Evolutionary conservation across 495 filamentous ascomycete genomes (phyloP), one percentile per base, ranked within the genome.

Genomic region (Cryomyces minteri): DNA sequence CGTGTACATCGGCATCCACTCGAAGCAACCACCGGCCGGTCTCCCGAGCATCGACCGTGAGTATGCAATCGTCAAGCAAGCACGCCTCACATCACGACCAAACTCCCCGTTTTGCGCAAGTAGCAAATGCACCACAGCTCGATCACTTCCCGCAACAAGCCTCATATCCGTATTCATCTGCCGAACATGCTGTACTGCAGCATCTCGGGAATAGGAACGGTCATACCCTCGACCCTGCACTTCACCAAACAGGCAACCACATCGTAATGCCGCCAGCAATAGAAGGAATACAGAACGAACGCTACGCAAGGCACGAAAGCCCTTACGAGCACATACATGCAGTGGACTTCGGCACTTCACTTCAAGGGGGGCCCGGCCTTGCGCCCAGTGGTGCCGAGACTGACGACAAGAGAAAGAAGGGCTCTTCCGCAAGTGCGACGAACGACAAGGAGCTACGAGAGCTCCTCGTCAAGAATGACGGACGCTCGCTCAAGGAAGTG

Each of bases 401-500:
- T n/a, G 65, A 73, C 30, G 72, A 73, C 18, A 68, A 71, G 49
- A 74, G 72, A 50, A 87, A 81, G 62, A 74, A 78, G 45, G 70
- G 71, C 1, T 77, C 80, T 4, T 75, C 70, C 34, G 76, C 80
- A 0, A 88, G 76, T 28, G 74, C 85, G 4, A 86, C 85, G 31
- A 94, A 93, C 59, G 90, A 98, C 53, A 72, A 83, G 40, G 90
- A 98, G 57, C 73, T 98, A 65, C 77, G 88, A 44, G 84, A 87
- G 54, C 65, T 98, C 31, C 79, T 93, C 43, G 65, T 72, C 1
- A 68, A 75, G 47, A 93, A 90, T 54, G 75, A 80, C 50, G 73
- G 78, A 38, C 80, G 84, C 29, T 67, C 66, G 4, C 62, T 98
- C 41, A 74, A 80, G 48, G 84, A 94, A 30, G 84, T 98, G 49